Percentiles rank a stretch among this genome's conserved stretches.
Evolutionary conservation across 179 eudicot genomes (phyloP).

Genomic region (Sideroxylon spinosum): DNA sequence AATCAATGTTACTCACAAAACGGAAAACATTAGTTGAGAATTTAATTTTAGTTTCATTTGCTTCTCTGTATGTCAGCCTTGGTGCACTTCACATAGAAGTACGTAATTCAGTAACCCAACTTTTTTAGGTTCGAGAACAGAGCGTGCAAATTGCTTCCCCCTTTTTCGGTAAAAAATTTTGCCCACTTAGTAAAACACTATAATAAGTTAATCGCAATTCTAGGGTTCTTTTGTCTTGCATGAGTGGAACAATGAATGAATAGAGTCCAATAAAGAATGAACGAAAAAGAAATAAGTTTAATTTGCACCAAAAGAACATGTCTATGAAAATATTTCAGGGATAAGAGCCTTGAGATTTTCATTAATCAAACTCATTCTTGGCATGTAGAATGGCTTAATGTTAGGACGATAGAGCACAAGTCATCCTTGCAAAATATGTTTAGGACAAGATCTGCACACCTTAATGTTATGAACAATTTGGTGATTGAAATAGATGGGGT

Average conservation of each 20-base stretch:
- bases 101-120: background rate
- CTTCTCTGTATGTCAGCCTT: background rate
- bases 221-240: background rate
- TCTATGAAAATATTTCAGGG: background rate
- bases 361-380: background rate
- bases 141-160: background rate
- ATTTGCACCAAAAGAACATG: background rate
- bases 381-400: too few species aligned
- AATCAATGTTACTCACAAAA: background rate
- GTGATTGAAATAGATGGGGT: conserved; percentile 60
- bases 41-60: background rate
- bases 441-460: conserved; percentile 31
- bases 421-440: background rate
- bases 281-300: background rate
- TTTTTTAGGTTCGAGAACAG: background rate
- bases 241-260: background rate
- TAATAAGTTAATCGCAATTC: background rate
- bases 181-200: too few species aligned
- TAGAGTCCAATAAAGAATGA: background rate
- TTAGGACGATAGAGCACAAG: background rate
- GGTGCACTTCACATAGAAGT: background rate
- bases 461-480: conserved; percentile 52
- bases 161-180: background rate
- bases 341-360: background rate
- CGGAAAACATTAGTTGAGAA: background rate